These are phyloP conservation scores for Huntiella omanensis DNA, from an alignment of 2,329 filamentous ascomycete genomes.

Conservation along the genomic window DNA sequence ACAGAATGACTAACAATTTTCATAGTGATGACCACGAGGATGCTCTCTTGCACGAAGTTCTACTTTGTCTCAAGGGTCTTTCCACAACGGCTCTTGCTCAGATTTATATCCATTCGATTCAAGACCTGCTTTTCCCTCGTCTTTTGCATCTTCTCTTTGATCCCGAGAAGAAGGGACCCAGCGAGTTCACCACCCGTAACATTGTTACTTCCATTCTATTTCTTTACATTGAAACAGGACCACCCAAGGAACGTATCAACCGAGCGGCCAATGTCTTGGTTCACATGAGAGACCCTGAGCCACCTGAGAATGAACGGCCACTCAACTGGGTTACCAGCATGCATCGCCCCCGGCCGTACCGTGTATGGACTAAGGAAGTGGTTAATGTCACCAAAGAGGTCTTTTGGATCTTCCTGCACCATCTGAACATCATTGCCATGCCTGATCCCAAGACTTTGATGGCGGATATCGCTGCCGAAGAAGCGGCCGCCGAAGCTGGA, in stretches of 20 bases:
- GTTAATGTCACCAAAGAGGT: conserved; percentile 91
- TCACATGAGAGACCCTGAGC: conserved; percentile 64
- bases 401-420: conserved; percentile 97
- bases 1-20: conserved; percentile 12
- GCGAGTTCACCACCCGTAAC: conserved; percentile 83
- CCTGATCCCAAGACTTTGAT: conserved; percentile 20
- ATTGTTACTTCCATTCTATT: conserved; percentile 82
- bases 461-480: conserved; percentile 16
- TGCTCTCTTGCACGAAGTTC: conserved; percentile 71
- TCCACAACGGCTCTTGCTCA: conserved; percentile 81
- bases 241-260: conserved; percentile 39
- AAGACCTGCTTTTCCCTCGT: conserved; percentile 65
- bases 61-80: conserved; percentile 83
- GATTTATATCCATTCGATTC: conserved; percentile 62
- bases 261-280: conserved; percentile 56
- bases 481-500: conserved; percentile 19
- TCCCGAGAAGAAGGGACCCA: conserved; percentile 93
- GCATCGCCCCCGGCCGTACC: conserved; percentile 70
- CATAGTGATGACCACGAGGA: conserved; percentile 86
- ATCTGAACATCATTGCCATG: conserved; percentile 67
- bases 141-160: conserved; percentile 82
- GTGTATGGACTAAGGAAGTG: conserved; percentile 85
- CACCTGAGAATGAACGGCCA: conserved; percentile 55
- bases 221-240: conserved; percentile 59
- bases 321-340: conserved; percentile 80